phyloP scores from a whole-genome alignment of 768 basidiomycete genomes.

The Cystobasidium tubakii region DNA sequence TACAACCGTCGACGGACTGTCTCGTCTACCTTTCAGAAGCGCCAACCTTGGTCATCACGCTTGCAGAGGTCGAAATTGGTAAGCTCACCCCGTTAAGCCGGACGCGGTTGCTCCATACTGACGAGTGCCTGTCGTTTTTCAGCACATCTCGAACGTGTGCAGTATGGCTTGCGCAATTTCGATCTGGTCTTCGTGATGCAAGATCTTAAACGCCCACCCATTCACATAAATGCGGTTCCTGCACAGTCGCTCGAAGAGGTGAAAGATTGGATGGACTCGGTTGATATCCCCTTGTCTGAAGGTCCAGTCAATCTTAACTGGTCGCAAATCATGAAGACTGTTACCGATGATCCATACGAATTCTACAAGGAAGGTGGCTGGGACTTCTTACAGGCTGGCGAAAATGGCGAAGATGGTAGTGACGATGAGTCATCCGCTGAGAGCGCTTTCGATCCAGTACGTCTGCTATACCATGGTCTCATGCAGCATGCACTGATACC shows the following conservation, averaged over 20 bases:
- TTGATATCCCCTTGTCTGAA: conserved; percentile 91
- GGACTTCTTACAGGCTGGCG: conserved; percentile 71
- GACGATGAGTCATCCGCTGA: conserved; percentile 53
- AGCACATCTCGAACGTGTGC: conserved; percentile 91
- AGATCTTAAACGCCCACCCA: conserved; percentile 82
- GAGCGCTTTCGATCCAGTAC: conserved; percentile 61
- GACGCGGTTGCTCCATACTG: background rate
- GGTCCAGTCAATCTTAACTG: conserved; percentile 96
- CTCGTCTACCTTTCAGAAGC: conserved; percentile 90
- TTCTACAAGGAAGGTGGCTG: conserved; percentile 98
- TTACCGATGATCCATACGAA: conserved; percentile 88
- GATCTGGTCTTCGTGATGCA: conserved; percentile 96
- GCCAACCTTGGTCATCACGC: conserved; percentile 90
- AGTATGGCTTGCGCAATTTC: conserved; percentile 92
- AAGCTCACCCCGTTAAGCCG: too few species aligned
- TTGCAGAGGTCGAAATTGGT: conserved; percentile 81
- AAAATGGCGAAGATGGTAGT: conserved; percentile 57
- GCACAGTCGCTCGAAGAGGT: conserved; percentile 86
- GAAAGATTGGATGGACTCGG: conserved; percentile 99
- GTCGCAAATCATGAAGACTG: conserved; percentile 72
- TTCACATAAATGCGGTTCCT: conserved; percentile 95
- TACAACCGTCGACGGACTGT: conserved; percentile 95
- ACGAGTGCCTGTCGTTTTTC: too few species aligned
- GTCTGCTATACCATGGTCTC: background rate
- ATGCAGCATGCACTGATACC: background rate